Percentiles rank a stretch among this genome's conserved stretches.
Conservation (phyloP, 768 basidiomycete species). For the Boletellus ananas region DNA sequence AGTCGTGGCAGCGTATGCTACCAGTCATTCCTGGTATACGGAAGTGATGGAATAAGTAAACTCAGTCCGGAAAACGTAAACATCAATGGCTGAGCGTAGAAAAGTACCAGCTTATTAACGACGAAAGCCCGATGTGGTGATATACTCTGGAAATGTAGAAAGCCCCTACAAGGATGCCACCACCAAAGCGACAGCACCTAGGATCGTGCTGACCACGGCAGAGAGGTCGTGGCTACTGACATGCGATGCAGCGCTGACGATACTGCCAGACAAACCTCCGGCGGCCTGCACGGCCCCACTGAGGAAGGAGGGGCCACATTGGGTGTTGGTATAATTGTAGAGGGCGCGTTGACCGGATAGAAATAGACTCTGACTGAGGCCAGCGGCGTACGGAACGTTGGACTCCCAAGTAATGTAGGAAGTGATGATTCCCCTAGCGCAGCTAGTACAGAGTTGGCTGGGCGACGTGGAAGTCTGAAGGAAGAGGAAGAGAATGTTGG, state of each 20-base stretch:
- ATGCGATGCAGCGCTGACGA: constrained; percentile 31
- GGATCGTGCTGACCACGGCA: constrained; percentile 28
- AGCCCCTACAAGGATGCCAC: constrained; percentile 26
- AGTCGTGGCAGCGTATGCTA: constrained; percentile 4
- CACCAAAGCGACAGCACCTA: constrained; percentile 33
- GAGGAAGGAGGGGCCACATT: constrained; percentile 73
- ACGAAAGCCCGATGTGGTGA: constrained; percentile 16
- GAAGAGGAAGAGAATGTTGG: constrained; percentile 82
- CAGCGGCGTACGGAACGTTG: constrained; percentile 67
- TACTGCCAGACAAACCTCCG: constrained; percentile 46
- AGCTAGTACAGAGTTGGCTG: constrained; percentile 69
- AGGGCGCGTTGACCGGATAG: constrained; percentile 62
- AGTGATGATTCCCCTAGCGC: constrained; percentile 74
- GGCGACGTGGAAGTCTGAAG: constrained; percentile 48
- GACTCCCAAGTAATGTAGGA: constrained; percentile 78
- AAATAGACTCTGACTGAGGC: constrained; percentile 60
- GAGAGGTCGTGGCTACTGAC: constrained; percentile 24
- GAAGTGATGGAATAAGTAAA: constrained; percentile 11
- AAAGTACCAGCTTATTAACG: constrained; percentile 22
- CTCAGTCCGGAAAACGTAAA: constrained; percentile 6
- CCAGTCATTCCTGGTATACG: constrained; percentile 19
- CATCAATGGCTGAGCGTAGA: constrained; percentile 9
- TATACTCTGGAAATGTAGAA: constrained; percentile 11
- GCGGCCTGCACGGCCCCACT: constrained; percentile 64
- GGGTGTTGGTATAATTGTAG: constrained; percentile 55